Conservation (phyloP, 768 basidiomycete genomes). For the Lyophyllum atratum region DNA sequence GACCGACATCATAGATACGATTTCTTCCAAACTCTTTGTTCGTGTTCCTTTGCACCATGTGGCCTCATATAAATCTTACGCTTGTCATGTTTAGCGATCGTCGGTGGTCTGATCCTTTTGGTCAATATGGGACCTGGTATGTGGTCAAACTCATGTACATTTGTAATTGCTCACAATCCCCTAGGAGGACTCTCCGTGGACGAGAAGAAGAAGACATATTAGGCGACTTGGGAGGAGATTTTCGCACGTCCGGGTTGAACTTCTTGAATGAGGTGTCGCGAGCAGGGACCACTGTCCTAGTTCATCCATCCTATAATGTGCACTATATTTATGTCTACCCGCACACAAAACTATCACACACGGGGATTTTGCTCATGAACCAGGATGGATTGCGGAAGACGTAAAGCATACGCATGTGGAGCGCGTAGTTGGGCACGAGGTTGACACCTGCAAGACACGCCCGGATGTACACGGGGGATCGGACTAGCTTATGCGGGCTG, state of each 20-base stretch:
- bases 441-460: no score
- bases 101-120: slow-evolving; percentile 94
- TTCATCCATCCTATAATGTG: slow-evolving; percentile 15
- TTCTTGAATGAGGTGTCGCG: slow-evolving; percentile 5
- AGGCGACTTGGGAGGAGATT: slow-evolving; percentile 15
- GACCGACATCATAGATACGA: slow-evolving; percentile 69
- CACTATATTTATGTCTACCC: slow-evolving; percentile 20
- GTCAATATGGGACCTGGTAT: slow-evolving; percentile 97
- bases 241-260: neutral
- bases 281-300: slow-evolving; percentile 5
- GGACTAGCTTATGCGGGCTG: no score
- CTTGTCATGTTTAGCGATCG: slow-evolving; percentile 59
- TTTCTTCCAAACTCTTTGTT: slow-evolving; percentile 96
- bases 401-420: no score
- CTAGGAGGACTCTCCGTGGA: slow-evolving; percentile 93
- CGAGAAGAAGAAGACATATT: slow-evolving; percentile 98
- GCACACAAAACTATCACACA: slow-evolving; percentile 19
- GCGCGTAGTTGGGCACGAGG: no score
- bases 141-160: slow-evolving; percentile 20
- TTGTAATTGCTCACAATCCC: slow-evolving; percentile 10
- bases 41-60: slow-evolving; percentile 20
- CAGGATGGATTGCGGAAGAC: no score
- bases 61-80: slow-evolving; percentile 4
- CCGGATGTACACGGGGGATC: no score
- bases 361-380: slow-evolving; percentile 3